Conservation (phyloP, 2,329 filamentous ascomycete genomes). For the Beauveria rudraprayagi region DNA sequence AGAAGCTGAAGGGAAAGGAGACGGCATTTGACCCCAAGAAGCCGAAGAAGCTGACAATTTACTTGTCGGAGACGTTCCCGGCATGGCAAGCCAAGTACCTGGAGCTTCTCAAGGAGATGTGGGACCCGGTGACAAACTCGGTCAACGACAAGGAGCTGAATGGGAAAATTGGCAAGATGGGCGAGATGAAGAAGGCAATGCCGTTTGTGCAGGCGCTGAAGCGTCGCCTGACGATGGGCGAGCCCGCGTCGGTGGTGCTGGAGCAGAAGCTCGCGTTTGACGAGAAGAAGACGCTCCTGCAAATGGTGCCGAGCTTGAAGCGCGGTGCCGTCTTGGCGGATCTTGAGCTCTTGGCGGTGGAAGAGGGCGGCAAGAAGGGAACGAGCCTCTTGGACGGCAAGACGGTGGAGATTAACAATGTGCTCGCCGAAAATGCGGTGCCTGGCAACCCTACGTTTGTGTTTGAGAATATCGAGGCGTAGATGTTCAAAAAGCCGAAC, state of each 20-base stretch:
- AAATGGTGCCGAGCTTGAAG: constrained; percentile 75
- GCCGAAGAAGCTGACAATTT: constrained; percentile 86
- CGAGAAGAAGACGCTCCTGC: constrained; percentile 64
- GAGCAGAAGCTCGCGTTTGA: constrained; percentile 82
- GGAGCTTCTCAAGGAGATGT: constrained; percentile 65
- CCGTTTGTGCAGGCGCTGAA: constrained; percentile 87
- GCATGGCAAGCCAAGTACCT: constrained; percentile 89
- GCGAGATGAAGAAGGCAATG: constrained; percentile 96
- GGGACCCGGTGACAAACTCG: constrained; percentile 51
- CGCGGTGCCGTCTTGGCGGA: constrained; percentile 61
- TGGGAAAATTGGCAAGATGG: constrained; percentile 70
- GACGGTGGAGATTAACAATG: constrained; percentile 50
- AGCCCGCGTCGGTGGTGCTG: constrained; percentile 61
- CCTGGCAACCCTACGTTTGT: constrained; percentile 75
- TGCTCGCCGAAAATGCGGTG: constrained; percentile 63
- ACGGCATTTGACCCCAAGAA: constrained; percentile 80
- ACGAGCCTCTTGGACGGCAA: constrained; percentile 42
- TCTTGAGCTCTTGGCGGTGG: constrained; percentile 64
- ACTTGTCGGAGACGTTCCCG: constrained; percentile 70
- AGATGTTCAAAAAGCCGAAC: neutral
- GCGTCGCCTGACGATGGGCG: constrained; percentile 67
- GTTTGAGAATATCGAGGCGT: constrained; percentile 68
- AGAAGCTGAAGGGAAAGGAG: constrained; percentile 86
- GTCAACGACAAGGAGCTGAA: constrained; percentile 76
- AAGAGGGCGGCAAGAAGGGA: constrained; percentile 61